Conservation (phyloP, 202 grass and related monocot species). For the Schoenoplectus triqueter region DNA sequence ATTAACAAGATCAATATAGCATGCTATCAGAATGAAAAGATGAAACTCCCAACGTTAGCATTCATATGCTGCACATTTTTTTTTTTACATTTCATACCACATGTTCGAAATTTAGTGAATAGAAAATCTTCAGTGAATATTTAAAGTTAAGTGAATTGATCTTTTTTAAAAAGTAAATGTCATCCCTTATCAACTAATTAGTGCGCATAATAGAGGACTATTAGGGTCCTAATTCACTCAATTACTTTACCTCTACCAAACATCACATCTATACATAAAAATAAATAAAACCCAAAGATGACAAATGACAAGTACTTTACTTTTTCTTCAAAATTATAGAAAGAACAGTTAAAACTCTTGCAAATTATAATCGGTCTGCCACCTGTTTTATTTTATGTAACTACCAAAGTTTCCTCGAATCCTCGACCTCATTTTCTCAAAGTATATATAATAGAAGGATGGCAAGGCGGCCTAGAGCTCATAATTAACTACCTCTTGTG, state of each 20-base stretch:
- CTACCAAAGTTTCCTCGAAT: constrained; percentile 33
- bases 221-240: neutral
- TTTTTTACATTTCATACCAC: no score
- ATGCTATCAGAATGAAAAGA: neutral
- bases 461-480: constrained; percentile 6
- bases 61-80: no score
- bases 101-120: no score
- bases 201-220: neutral
- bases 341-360: neutral
- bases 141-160: neutral
- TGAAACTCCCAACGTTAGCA: neutral
- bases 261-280: neutral
- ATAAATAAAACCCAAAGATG: constrained; percentile 18
- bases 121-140: no score
- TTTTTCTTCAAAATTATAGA: constrained; percentile 31
- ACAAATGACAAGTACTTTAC: constrained; percentile 16
- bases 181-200: neutral
- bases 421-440: constrained; percentile 38
- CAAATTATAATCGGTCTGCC: constrained; percentile 30
- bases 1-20: neutral
- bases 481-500: constrained; percentile 24
- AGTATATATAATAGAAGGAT: constrained; percentile 20
- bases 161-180: neutral
- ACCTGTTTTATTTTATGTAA: constrained; percentile 39
- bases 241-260: neutral